Evolutionary conservation across 2,329 filamentous ascomycete genomes (phyloP).

Genomic region (Bipolaris bicolor): DNA sequence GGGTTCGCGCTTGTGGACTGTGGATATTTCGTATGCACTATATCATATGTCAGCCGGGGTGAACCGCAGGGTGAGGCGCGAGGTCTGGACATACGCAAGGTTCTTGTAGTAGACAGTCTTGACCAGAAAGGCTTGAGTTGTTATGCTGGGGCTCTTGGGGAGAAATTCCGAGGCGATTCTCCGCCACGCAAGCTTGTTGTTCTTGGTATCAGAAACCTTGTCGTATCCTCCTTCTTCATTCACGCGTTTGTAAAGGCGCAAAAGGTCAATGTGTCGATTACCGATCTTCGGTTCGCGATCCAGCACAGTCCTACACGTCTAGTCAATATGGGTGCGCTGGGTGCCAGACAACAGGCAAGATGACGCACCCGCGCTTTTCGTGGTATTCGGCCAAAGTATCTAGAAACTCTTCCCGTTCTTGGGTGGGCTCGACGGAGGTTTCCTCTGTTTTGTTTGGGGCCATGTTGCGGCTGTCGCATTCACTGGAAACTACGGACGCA

Average conservation of each 20-base stretch:
- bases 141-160: conserved; percentile 72
- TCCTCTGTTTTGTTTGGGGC: conserved; percentile 53
- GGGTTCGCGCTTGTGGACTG: conserved; percentile 77
- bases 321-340: conserved; percentile 31
- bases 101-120: conserved; percentile 93
- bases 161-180: conserved; percentile 78
- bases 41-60: conserved; percentile 8
- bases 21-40: conserved; percentile 80
- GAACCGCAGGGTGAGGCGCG: background rate
- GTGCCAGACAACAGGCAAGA: conserved; percentile 22
- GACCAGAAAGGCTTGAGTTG: conserved; percentile 83
- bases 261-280: conserved; percentile 74
- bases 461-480: conserved; percentile 52
- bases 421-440: conserved; percentile 55
- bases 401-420: conserved; percentile 82
- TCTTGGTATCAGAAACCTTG: conserved; percentile 68
- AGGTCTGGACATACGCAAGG: conserved; percentile 61
- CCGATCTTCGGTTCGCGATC: conserved; percentile 84
- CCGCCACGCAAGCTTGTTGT: conserved; percentile 86
- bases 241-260: conserved; percentile 79
- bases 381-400: conserved; percentile 75
- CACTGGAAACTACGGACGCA: conserved; percentile 22
- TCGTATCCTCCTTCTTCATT: conserved; percentile 83
- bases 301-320: conserved; percentile 65
- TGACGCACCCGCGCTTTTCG: conserved; percentile 70